phyloP scores from a whole-genome alignment of 176 grass and related monocot species.

The Hordeum marinum region DNA sequence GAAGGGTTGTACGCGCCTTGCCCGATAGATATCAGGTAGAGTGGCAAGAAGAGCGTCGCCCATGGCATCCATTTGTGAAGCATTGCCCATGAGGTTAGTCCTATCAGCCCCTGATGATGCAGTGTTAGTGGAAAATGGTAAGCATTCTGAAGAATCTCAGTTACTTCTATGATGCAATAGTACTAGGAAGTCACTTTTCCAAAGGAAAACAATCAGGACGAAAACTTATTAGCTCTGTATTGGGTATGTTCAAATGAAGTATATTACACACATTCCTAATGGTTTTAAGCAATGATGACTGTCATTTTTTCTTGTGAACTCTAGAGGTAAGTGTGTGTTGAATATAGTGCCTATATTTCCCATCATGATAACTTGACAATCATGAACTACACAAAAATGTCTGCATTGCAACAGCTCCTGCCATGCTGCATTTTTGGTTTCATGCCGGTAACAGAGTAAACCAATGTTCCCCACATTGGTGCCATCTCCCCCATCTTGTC shows the following conservation, averaged over 20 bases:
- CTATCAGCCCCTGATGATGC: conserved; percentile 47
- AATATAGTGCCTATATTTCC: no score
- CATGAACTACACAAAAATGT: not conserved
- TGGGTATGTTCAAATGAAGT: no score
- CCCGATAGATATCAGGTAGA: conserved; percentile 81
- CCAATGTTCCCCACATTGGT: not conserved
- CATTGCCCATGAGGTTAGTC: conserved; percentile 66
- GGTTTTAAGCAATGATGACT: no score
- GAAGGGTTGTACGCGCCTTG: conserved; percentile 84
- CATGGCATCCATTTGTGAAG: conserved; percentile 57
- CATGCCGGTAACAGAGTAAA: not conserved
- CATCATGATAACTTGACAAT: not conserved
- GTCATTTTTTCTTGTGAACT: no score
- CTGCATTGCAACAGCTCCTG: not conserved
- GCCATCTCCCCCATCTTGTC: not conserved
- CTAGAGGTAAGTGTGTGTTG: no score
- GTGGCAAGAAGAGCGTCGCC: conserved; percentile 69
- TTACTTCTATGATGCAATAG: not conserved
- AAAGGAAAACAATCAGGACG: no score
- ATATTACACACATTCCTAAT: no score
- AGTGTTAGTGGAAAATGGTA: not conserved
- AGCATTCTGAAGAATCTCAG: not conserved
- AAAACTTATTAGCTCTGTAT: not conserved
- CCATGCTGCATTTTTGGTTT: not conserved
- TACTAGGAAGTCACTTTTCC: not conserved